Evolutionary conservation across 1,139 yeast species (phyloP).

Genomic region (Pichia sp.): DNA sequence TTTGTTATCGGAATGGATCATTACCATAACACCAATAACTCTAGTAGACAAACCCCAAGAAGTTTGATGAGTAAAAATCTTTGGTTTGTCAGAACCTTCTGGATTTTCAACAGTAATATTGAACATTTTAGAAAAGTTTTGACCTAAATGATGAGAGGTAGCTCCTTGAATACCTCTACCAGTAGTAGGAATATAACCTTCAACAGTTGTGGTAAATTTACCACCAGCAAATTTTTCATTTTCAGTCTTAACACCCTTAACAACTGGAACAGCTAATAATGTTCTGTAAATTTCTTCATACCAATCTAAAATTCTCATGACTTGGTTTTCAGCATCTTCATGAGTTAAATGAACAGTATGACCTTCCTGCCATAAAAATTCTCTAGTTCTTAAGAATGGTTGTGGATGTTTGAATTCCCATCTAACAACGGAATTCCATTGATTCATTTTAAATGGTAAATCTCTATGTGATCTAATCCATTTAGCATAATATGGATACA

Average conservation of each 20-base stretch:
- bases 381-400: slow-evolving; percentile 97
- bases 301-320: slow-evolving; percentile 75
- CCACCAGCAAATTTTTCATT: slow-evolving; percentile 99
- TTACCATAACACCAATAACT: slow-evolving; percentile 97
- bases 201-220: slow-evolving; percentile 87
- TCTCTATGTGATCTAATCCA: slow-evolving; percentile 99
- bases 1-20: slow-evolving; percentile 98
- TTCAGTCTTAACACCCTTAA: slow-evolving; percentile 91
- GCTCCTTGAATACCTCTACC: slow-evolving; percentile 99
- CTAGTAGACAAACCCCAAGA: slow-evolving; percentile 99
- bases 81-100: slow-evolving; percentile 78
- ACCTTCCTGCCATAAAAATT: slow-evolving; percentile 99
- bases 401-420: slow-evolving; percentile 99
- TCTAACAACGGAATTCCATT: slow-evolving; percentile 99
- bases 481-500: slow-evolving; percentile 98
- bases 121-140: slow-evolving; percentile 98
- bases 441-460: slow-evolving; percentile 90
- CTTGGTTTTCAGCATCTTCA: slow-evolving; percentile 79
- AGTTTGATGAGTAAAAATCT: slow-evolving; percentile 87
- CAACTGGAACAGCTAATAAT: slow-evolving; percentile 92
- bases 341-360: slow-evolving; percentile 91
- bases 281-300: slow-evolving; percentile 84
- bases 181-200: slow-evolving; percentile 95
- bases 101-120: slow-evolving; percentile 94
- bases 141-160: slow-evolving; percentile 96